Evolutionary conservation across 2,329 filamentous ascomycete genomes (phyloP).

Genomic region (Chalaropsis thielavioides): DNA sequence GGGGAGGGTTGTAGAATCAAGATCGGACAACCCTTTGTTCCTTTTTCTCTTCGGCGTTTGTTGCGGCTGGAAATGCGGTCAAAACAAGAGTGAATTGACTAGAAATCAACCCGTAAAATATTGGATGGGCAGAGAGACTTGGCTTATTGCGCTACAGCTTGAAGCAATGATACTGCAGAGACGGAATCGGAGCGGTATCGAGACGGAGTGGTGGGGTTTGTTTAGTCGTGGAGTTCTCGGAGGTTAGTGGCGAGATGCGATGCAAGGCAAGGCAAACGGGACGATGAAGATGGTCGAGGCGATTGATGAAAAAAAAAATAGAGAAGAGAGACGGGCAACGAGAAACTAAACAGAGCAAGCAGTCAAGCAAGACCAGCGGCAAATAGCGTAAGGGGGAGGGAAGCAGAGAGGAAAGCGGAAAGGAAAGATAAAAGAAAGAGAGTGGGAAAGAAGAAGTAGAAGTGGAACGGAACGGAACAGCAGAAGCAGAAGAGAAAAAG

Average conservation of each 20-base stretch:
- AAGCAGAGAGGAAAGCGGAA: constrained; percentile 18
- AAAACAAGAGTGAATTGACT: constrained; percentile 23
- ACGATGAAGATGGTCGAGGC: constrained; percentile 18
- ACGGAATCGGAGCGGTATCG: not conserved
- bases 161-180: not conserved
- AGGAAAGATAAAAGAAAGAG: constrained; percentile 1
- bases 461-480: constrained; percentile 16
- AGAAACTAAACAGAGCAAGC: constrained; percentile 21
- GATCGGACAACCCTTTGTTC: constrained; percentile 15
- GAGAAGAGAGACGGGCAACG: not conserved
- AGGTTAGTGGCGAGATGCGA: constrained; percentile 22
- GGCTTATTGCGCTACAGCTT: not conserved
- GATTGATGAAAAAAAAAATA: constrained; percentile 19
- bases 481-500: constrained; percentile 15
- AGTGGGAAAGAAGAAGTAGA: constrained; percentile 22
- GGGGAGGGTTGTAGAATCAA: constrained; percentile 22
- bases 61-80: constrained; percentile 24
- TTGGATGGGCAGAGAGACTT: not conserved
- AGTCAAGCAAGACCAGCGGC: constrained; percentile 18
- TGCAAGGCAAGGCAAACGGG: constrained; percentile 19
- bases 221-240: not conserved
- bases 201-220: not conserved
- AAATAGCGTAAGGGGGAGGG: constrained; percentile 20
- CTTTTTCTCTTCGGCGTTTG: constrained; percentile 12
- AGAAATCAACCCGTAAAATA: not conserved